Conservation (phyloP, 768 basidiomycete species). For the Hortiboletus campestris region DNA sequence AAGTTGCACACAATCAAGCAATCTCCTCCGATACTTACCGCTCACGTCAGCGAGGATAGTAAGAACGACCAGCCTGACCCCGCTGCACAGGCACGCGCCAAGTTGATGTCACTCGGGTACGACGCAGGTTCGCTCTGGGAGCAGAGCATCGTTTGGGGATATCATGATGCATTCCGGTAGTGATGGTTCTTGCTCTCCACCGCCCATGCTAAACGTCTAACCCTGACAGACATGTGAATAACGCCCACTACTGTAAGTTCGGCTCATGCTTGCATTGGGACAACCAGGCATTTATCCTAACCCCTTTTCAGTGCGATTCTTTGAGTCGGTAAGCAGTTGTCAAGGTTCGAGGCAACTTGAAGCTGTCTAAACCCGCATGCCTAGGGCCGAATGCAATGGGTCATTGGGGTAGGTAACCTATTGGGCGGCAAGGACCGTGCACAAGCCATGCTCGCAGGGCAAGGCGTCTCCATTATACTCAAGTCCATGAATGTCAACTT, state of each 20-base stretch:
- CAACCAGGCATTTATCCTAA: background rate
- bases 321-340: constrained; percentile 56
- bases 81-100: constrained; percentile 40
- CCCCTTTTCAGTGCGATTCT: constrained; percentile 51
- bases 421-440: constrained; percentile 58
- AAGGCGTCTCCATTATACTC: constrained; percentile 71
- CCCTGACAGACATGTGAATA: constrained; percentile 67
- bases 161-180: constrained; percentile 76
- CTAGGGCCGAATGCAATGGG: constrained; percentile 70
- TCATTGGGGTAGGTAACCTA: constrained; percentile 52
- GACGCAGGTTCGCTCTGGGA: constrained; percentile 71
- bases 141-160: constrained; percentile 76
- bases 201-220: background rate
- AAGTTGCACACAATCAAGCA: background rate
- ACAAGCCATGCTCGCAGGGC: constrained; percentile 55
- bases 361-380: background rate
- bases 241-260: constrained; percentile 62
- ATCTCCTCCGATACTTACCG: background rate
- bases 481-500: constrained; percentile 69
- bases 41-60: background rate
- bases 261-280: background rate
- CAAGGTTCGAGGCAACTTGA: no score
- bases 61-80: constrained; percentile 3
- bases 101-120: constrained; percentile 48
- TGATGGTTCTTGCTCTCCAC: background rate